phyloP scores from a whole-genome alignment of 305 asterid genomes.

The Withania somnifera region DNA sequence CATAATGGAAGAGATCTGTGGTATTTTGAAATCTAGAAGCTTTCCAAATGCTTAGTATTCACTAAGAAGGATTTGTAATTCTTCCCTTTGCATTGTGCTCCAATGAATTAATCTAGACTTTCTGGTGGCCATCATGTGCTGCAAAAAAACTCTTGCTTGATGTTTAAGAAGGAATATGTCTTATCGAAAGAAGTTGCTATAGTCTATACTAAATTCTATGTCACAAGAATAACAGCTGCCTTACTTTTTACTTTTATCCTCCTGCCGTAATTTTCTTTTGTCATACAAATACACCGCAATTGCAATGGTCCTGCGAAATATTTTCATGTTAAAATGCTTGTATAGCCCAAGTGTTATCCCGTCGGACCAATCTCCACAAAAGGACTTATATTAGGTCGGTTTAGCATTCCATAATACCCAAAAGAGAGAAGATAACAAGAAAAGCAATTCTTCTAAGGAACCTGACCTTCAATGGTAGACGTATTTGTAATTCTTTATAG shows the following conservation, averaged over 20 bases:
- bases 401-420: not conserved
- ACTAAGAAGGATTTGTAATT: not conserved
- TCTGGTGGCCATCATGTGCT: not conserved
- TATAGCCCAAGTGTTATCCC: not conserved
- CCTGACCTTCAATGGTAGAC: not conserved
- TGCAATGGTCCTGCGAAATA: not conserved
- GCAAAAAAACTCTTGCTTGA: not conserved
- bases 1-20: not conserved
- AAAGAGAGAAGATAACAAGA: not conserved
- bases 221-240: not conserved
- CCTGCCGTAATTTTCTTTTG: not conserved
- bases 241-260: not conserved
- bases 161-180: not conserved
- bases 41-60: not conserved
- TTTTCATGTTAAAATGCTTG: not conserved
- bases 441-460: not conserved
- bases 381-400: not conserved
- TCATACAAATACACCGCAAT: not conserved
- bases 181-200: not conserved
- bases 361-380: not conserved
- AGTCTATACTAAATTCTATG: not conserved
- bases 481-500: not conserved
- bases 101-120: not conserved
- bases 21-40: not conserved
- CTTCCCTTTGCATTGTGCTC: not conserved